These are phyloP conservation scores for Capsella rubella DNA, from an alignment of 441 rosid genomes.

Conservation along the genomic window DNA sequence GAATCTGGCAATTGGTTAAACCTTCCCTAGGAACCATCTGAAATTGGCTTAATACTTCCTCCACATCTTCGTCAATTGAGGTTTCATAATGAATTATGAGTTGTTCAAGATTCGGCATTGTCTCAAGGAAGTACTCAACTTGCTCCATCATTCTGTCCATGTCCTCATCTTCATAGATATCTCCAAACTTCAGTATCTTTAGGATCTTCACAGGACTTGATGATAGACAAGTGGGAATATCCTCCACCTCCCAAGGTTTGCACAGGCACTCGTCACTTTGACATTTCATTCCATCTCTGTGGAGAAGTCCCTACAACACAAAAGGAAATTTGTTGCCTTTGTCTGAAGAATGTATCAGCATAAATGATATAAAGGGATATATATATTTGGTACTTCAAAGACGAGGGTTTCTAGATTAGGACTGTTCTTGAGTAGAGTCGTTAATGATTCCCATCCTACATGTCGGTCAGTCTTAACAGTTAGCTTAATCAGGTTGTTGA, in stretches of 20 bases:
- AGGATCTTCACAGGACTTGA: slow-evolving; percentile 18
- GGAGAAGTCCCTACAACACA: slow-evolving; percentile 19
- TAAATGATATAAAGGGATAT: not conserved
- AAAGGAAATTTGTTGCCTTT: not conserved
- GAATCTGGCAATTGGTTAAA: too few relatives aligned
- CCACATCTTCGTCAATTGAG: too few relatives aligned
- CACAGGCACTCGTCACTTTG: not conserved
- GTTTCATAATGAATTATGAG: too few relatives aligned
- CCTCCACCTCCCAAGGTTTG: slow-evolving; percentile 1
- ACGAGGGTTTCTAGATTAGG: slow-evolving; percentile 33
- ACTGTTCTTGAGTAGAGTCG: slow-evolving; percentile 15
- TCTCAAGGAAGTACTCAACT: too few relatives aligned
- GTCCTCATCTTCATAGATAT: slow-evolving; percentile 19
- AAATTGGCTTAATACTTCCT: too few relatives aligned
- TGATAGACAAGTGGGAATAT: slow-evolving; percentile 7
- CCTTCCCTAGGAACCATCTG: too few relatives aligned
- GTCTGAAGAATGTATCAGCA: not conserved
- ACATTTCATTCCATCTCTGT: slow-evolving; percentile 23
- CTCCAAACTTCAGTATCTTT: not conserved
- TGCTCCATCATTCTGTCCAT: slow-evolving; percentile 25
- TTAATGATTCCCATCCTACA: slow-evolving; percentile 19
- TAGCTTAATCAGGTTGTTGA: slow-evolving; percentile 20
- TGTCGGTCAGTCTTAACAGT: slow-evolving; percentile 5
- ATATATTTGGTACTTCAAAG: slow-evolving; percentile 15
- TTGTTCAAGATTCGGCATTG: too few relatives aligned